These are phyloP conservation scores for Cryphonectria parasitica DNA, from an alignment of 2,329 filamentous ascomycete genomes.

Conservation along the genomic window DNA sequence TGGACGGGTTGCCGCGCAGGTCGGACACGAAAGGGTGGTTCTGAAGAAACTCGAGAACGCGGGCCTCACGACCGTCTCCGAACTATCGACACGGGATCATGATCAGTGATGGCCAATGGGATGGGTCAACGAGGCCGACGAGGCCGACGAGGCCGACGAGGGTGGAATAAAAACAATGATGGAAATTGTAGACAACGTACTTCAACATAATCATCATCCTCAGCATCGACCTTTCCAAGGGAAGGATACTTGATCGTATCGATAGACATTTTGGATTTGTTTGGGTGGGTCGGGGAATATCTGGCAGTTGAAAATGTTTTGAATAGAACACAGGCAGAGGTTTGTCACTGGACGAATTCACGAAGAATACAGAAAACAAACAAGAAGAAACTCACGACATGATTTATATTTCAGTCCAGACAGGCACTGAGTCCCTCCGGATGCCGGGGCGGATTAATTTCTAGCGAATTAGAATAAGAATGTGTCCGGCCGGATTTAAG, in stretches of 20 bases:
- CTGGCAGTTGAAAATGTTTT: not conserved
- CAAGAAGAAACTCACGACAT: not conserved
- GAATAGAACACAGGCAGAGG: not conserved
- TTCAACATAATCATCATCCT: constrained; percentile 1
- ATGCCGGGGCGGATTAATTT: not conserved
- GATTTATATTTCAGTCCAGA: not conserved
- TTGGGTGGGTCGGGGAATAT: not conserved
- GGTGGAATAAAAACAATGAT: not conserved
- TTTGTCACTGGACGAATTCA: not conserved
- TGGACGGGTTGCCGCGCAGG: constrained; percentile 4
- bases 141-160: not conserved
- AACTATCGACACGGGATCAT: not conserved
- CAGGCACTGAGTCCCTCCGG: not conserved
- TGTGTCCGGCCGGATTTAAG: not conserved
- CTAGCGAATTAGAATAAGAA: not conserved
- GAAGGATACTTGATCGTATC: constrained; percentile 8
- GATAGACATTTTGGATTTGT: not conserved
- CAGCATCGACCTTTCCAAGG: not conserved
- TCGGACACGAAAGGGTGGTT: not conserved
- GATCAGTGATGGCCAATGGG: not conserved
- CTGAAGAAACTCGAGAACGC: not conserved
- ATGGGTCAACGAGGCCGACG: too few relatives aligned
- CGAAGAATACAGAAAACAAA: not conserved
- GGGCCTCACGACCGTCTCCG: constrained; percentile 12
- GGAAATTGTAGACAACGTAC: not conserved